Evolutionary conservation across 75 land plant genomes (phyloP).

Genomic region (Selaginella tamariscina): DNA sequence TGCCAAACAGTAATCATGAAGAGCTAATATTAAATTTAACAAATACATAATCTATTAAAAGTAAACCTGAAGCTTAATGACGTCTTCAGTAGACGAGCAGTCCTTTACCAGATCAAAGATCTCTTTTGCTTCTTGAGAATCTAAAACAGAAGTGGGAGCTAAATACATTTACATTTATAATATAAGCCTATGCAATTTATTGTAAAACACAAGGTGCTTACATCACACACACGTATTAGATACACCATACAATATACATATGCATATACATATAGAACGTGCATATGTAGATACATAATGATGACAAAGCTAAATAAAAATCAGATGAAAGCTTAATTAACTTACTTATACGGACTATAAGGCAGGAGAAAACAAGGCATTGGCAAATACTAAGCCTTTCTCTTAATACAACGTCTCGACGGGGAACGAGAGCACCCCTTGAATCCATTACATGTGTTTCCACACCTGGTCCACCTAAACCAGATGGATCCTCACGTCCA

Average conservation of each 20-base stretch:
- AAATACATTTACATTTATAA: not conserved
- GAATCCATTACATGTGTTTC: constrained; percentile 77
- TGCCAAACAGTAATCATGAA: too few relatives aligned
- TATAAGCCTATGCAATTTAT: too few relatives aligned
- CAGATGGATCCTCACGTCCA: constrained; percentile 79
- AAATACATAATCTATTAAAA: not conserved
- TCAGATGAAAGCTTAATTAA: not conserved
- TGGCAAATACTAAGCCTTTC: constrained; percentile 78
- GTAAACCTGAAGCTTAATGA: constrained; percentile 55
- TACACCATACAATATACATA: too few relatives aligned
- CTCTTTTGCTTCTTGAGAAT: constrained; percentile 73
- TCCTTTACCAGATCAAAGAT: constrained; percentile 57
- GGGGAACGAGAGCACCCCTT: constrained; percentile 69
- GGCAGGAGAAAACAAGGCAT: constrained; percentile 70
- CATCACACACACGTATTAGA: too few relatives aligned
- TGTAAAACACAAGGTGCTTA: too few relatives aligned
- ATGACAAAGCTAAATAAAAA: too few relatives aligned
- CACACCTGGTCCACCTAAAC: constrained; percentile 69
- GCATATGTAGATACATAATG: too few relatives aligned
- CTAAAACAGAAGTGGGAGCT: constrained; percentile 27
- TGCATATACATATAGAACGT: too few relatives aligned
- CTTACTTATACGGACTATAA: constrained; percentile 76
- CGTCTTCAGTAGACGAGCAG: constrained; percentile 26
- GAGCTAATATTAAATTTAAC: not conserved
- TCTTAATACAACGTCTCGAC: constrained; percentile 52